Base-by-base conservation (phyloP, 139 green algal species). In the Ettlia oleoabundans region DNA sequence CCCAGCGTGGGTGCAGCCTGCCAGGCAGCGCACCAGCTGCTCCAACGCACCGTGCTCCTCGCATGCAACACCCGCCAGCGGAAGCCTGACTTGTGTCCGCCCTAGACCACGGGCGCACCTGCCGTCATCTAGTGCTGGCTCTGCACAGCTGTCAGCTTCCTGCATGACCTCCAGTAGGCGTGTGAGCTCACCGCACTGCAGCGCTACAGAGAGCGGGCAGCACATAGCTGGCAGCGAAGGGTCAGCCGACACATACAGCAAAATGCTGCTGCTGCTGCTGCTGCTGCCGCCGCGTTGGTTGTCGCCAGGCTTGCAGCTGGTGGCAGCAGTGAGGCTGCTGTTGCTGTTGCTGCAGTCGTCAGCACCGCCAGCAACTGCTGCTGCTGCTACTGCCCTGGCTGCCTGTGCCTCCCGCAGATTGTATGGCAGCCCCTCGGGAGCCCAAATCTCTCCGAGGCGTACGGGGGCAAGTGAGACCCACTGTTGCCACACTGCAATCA, bases 1-100 rank as follows among this genome's bases (percentile, higher is more conserved):
- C 6, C 72, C 72, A 5, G 51, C 72, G 21, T 78, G 72, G 13
- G 72, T 78, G 19, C 42, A 3, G 42, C 72, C 72, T 35, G 72
- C 33, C 51, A 78, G 72, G 47, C 72, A 78, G 32, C 32, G 18
- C 51, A 67, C 72, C 72, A 78, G 51, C 72, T 66, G 72, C 30
- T 30, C 32, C 72, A 78, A 33, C 72, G 51, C 72, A 33, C 47
- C 72, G 21, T 78, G 72, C 72, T 78, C 72, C 32, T 67, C 51
- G 22, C 30, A 7, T 33, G 30, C 13, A 4, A 78, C 72, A 18
- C 72, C 72, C 7, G 13, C 47, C 51, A 78, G 72, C 22, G 26
- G 7, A 43, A 78, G 32, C 47, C 33, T n/a, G n/a, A n/a, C n/a
- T n/a, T n/a, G n/a, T n/a, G n/a, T n/a, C n/a, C n/a, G n/a, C n/a